A percentile compares a stretch with the other conserved stretches of the same genome.
Evolutionary conservation across 441 rosid genomes (phyloP).

Genomic region (Pelargonium citronellum): DNA sequence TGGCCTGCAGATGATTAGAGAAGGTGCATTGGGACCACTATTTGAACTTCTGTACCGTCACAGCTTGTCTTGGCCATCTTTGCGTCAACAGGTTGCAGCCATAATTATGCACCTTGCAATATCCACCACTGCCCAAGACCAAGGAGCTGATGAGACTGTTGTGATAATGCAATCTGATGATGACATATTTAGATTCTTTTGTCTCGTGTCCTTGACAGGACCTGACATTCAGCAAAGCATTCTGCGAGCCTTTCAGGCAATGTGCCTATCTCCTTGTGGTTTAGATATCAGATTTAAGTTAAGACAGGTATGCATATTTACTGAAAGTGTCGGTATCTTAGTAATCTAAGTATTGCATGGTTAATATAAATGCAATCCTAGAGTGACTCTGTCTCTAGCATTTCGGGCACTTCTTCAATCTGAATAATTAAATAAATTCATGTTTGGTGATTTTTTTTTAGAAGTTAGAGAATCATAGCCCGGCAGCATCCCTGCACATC

Average conservation of each 20-base stretch:
- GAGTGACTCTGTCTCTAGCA: background rate
- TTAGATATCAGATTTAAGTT: slow-evolving; percentile 26
- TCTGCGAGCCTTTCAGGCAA: slow-evolving; percentile 31
- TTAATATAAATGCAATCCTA: background rate
- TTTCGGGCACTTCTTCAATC: background rate
- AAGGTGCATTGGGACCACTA: slow-evolving; percentile 29
- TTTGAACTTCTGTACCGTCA: slow-evolving; percentile 36
- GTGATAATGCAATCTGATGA: slow-evolving; percentile 33
- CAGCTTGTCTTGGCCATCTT: slow-evolving; percentile 29
- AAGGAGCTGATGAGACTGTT: slow-evolving; percentile 16
- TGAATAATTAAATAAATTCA: background rate
- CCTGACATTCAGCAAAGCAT: slow-evolving; percentile 31
- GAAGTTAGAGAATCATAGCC: background rate
- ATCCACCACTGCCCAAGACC: slow-evolving; percentile 23
- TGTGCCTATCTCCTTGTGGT: slow-evolving; percentile 31
- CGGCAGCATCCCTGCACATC: background rate
- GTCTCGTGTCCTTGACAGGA: slow-evolving; percentile 33
- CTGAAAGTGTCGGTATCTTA: slow-evolving; percentile 2
- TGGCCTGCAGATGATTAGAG: slow-evolving; percentile 34
- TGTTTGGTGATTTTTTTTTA: background rate
- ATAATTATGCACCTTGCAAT: slow-evolving; percentile 35
- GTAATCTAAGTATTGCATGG: background rate
- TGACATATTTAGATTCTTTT: slow-evolving; percentile 32
- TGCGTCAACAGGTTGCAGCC: slow-evolving; percentile 33
- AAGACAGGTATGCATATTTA: slow-evolving; percentile 33